Evolutionary conservation across 208 protist species (phyloP), one percentile per base, ranked within the genome.

Genomic region (Crithidia sp.): DNA sequence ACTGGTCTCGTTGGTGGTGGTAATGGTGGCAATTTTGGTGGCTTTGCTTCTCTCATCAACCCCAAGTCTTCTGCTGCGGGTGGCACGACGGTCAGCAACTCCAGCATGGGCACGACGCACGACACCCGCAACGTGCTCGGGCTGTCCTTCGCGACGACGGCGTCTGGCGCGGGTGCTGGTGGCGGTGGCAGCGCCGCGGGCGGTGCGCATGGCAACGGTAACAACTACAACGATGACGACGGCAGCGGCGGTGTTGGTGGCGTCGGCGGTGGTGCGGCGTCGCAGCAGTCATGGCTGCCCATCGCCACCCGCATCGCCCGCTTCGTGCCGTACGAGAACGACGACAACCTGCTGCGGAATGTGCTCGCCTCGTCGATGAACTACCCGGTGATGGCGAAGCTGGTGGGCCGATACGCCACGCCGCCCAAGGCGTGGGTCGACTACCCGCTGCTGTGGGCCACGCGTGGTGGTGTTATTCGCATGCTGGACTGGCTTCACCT

Each of bases 401-500:
- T 94, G 28, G 75, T 84, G 14, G 91, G 91, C 36, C 82, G 82
- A 28, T 90, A 93, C 70, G 79, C 85, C 4, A 65, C 77, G n/a
- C 82, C 86, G 56, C 91, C 91, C 6, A 81, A 88, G 60, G 75
- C 74, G 49, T 91, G 87, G 88, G 80, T 94, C 13, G 82, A 94
- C 81, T 96, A 87, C 79, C 79, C 79, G 45, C 69, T 80, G 13
- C 79, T 96, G 19, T 96, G 87, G 79, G 73, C 83, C 7, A 85
- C 67, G 28, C 85, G 86, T 36, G 87, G 87, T 17, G 91, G 91
- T 12, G 63, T 93, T 0, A 59, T 78, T 53, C 75, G 84, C 39
- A 67, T 96, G 74, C 65, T 96, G 3, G 83, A 92, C 57, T 96
- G 91, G 91, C 73, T 96, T 45, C 77, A 82, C 28, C 54, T 77